Base-by-base conservation (phyloP, 176 grass and related monocot species). In the Triticum turgidum region DNA sequence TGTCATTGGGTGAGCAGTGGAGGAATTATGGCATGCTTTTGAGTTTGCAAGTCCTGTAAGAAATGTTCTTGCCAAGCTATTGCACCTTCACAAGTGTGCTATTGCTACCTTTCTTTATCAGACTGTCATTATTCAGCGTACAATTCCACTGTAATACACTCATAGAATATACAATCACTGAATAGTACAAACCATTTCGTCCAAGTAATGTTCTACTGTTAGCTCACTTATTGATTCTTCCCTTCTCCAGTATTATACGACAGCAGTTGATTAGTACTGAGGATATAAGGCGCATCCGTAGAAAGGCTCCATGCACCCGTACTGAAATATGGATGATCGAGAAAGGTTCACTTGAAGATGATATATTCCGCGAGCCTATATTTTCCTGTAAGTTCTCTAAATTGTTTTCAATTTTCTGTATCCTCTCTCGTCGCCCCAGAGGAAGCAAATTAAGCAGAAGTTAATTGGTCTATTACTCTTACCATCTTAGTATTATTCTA, bases 251-350 rank as follows among this genome's bases (percentile, higher is more conserved):
- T 85, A 93, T 84, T 69, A 99, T 99, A 85, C 77, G 97, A 24
- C 97, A 99, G 81, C 97, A 99, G 82, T 87, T 99, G 86, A 91
- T 99, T 77, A 99, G 84, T 90, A 94, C 94, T 42, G 94, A 97
- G 77, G 97, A 99, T 80, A 94, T 99, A 94, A 82, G 90, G 33
- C 94, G 97, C 52, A 78, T 99, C 79, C 91, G 97, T 32, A 99
- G 93, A 89, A 99, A 99, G 87, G 97, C 97, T 88, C 97, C 97
- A 35, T 99, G 97, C 66, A 97, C 97, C 69, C 94, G 97, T 84
- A 89, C 92, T 79, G 97, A 99, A 88, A 94, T 99, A 88, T 99
- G 94, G 97, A 91, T 97, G 81, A 96, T 99, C 22, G 88, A 94
- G 85, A 99, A 97, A 86, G 91, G 92, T 91, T 92, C 89, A 18